These are phyloP conservation scores for Saksenaea vasiformis DNA, from an alignment of 371 early-diverging fungal species.

Conservation along the genomic window DNA sequence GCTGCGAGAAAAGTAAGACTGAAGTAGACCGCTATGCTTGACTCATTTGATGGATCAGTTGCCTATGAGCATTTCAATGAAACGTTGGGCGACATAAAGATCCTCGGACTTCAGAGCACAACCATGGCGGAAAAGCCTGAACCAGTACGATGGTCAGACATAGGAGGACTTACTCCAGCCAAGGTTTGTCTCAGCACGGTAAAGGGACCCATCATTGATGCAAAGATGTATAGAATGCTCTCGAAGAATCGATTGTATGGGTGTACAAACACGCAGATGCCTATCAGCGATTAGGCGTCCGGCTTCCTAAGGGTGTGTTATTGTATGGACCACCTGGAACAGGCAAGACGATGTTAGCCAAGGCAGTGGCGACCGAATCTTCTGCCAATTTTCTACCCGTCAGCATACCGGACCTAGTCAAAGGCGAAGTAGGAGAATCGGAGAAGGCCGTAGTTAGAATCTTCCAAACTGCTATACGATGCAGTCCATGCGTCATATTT, in stretches of 20 bases:
- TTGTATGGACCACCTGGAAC: conserved; percentile 93
- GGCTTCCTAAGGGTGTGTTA: conserved; percentile 72
- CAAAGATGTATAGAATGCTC: conserved; percentile 40
- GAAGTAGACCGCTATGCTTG: no score
- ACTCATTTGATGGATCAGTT: conserved; percentile 13
- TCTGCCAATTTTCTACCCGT: conserved; percentile 93
- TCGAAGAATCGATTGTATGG: conserved; percentile 94
- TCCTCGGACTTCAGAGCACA: conserved; percentile 37
- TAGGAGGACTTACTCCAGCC: conserved; percentile 92
- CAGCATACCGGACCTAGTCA: conserved; percentile 92
- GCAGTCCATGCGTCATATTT: conserved; percentile 95
- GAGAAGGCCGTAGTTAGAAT: conserved; percentile 89
- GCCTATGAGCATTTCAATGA: conserved; percentile 24
- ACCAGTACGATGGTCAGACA: conserved; percentile 78
- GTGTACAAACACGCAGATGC: conserved; percentile 70
- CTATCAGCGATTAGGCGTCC: conserved; percentile 65
- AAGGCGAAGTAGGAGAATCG: conserved; percentile 93
- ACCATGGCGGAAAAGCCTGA: conserved; percentile 56
- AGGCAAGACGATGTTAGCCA: conserved; percentile 88
- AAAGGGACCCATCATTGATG: not conserved
- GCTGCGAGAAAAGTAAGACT: not conserved
- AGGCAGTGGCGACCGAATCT: conserved; percentile 91
- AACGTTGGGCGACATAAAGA: conserved; percentile 32
- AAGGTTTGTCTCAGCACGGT: conserved; percentile 54
- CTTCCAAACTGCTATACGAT: conserved; percentile 89